Percentiles rank a stretch among this genome's conserved stretches.
Conservation (phyloP, 139 green algal species). For the Yamagishiella unicocca region DNA sequence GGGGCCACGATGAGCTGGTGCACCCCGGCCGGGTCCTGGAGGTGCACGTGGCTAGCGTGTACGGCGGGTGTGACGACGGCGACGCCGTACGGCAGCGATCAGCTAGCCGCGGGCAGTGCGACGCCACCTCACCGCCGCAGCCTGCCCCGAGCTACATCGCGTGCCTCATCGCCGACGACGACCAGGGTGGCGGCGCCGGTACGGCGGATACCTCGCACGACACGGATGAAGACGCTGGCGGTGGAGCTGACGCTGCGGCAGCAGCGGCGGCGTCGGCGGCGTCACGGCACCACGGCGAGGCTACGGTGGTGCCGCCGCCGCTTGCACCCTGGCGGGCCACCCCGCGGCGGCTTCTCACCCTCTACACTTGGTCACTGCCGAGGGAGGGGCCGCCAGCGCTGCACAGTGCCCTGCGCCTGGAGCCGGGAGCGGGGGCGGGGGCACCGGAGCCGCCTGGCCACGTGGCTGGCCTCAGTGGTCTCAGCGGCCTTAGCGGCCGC, state of each 20-base stretch:
- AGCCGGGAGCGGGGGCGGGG: neutral
- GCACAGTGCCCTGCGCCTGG: neutral
- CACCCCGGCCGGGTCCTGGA: conserved; percentile 21
- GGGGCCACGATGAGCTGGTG: conserved; percentile 16
- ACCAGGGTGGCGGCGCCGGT: neutral
- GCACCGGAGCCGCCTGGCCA: no score
- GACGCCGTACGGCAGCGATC: neutral
- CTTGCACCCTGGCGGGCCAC: neutral
- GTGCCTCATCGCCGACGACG: neutral
- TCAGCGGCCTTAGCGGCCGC: no score
- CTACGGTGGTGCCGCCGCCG: neutral
- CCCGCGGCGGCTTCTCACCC: neutral
- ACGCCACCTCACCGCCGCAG: no score
- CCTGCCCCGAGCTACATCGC: neutral
- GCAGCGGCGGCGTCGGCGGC: no score
- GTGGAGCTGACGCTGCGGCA: neutral
- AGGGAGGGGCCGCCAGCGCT: neutral
- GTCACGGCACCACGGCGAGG: neutral
- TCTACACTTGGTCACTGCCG: conserved; percentile 1
- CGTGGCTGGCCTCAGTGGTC: no score
- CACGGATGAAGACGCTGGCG: neutral
- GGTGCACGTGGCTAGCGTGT: neutral
- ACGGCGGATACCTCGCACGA: neutral
- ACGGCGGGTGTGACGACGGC: neutral
- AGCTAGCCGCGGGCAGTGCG: no score